A percentile compares a stretch with the other conserved stretches of the same genome.
phyloP scores from a whole-genome alignment of 2,329 filamentous ascomycete genomes.

The Colletotrichum spinosum region DNA sequence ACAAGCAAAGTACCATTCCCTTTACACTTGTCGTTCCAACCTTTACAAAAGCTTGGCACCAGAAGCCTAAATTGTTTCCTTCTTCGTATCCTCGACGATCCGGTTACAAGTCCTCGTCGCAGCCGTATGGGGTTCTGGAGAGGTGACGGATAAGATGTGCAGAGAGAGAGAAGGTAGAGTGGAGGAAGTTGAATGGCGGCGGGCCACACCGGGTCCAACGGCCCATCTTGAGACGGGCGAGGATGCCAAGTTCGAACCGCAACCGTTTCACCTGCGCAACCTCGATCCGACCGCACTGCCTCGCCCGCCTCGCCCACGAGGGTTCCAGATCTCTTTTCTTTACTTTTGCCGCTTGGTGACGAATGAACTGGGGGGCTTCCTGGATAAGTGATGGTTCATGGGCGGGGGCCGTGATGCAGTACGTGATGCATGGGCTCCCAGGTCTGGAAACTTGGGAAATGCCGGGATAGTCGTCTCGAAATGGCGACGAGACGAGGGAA shows the following conservation, averaged over 20 bases:
- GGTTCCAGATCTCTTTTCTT: background rate
- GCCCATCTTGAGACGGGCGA: conserved; percentile 35
- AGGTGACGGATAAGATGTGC: no score
- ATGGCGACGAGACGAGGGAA: background rate
- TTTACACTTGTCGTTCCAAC: conserved; percentile 1
- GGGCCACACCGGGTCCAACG: conserved; percentile 11
- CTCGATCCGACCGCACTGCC: conserved; percentile 26
- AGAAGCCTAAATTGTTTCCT: conserved; percentile 31
- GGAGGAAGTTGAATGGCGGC: no score
- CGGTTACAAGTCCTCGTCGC: conserved; percentile 31
- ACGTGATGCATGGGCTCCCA: conserved; percentile 17
- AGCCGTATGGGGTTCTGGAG: background rate
- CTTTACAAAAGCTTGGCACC: conserved; percentile 25
- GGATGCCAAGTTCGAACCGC: conserved; percentile 35
- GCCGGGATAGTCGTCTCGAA: conserved; percentile 13
- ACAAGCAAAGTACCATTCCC: background rate
- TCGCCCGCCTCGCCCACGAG: conserved; percentile 26
- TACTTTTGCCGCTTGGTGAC: background rate
- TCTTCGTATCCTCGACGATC: conserved; percentile 6
- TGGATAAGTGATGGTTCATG: background rate
- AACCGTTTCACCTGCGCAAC: conserved; percentile 34
- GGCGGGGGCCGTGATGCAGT: conserved; percentile 4
- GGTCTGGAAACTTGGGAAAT: conserved; percentile 27
- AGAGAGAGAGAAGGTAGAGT: no score
- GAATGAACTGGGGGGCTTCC: background rate